Evolutionary conservation across 352 stramenopile species (phyloP).

Genomic region (Blastocystis sp.): DNA sequence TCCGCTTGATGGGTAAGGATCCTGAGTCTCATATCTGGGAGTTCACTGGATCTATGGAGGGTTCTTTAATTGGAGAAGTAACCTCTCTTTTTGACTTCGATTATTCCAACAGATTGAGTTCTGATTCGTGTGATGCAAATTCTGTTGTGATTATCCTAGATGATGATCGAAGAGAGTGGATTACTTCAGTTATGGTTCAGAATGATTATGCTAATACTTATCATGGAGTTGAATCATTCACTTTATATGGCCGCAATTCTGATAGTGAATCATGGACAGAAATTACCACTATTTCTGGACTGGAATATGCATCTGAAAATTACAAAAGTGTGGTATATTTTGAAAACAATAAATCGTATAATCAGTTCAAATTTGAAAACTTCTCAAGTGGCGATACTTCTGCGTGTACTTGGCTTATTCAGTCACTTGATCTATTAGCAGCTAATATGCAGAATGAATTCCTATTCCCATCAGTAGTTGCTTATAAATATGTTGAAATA

Average conservation of each 20-base stretch:
- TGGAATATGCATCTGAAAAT: not conserved
- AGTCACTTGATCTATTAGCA: not conserved
- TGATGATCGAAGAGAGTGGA: constrained; percentile 24
- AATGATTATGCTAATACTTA: not conserved
- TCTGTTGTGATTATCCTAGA: not conserved
- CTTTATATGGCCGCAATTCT: not conserved
- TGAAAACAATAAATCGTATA: not conserved
- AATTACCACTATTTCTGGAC: not conserved
- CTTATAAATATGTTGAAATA: too few relatives aligned
- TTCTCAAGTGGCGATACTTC: not conserved
- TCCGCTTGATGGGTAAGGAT: not conserved
- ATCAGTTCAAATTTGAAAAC: constrained; percentile 28
- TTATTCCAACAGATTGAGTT: not conserved
- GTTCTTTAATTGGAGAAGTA: too few relatives aligned
- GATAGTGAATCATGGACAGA: not conserved
- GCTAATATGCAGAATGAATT: not conserved
- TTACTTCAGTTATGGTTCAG: not conserved
- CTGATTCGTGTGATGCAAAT: not conserved
- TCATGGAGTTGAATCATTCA: not conserved
- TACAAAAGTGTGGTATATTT: not conserved
- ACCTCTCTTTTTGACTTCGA: not conserved
- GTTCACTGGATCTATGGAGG: too few relatives aligned
- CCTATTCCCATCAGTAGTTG: too few relatives aligned
- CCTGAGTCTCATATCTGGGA: not conserved
- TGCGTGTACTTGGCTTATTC: not conserved